Evolutionary conservation across 306 rosid species (phyloP).

Genomic region (Trifolium dubium): DNA sequence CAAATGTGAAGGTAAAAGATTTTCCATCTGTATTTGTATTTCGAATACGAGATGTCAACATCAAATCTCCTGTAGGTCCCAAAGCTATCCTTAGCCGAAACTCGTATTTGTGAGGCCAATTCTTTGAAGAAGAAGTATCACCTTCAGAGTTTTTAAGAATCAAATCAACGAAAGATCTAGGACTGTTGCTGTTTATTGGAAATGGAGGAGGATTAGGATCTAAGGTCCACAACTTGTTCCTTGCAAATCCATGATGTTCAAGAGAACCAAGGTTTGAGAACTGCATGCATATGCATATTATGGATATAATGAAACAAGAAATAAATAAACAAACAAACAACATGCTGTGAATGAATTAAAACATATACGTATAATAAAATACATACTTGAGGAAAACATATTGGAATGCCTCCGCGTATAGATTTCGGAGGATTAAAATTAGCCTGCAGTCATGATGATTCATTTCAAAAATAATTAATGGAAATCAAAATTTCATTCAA

Average conservation of each 20-base stretch:
- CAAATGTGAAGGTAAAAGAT: conserved; percentile 73
- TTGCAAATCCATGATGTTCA: conserved; percentile 81
- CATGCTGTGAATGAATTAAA: not conserved
- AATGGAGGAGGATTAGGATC: conserved; percentile 78
- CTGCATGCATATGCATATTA: conserved; percentile 45
- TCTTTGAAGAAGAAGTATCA: conserved; percentile 44
- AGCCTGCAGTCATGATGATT: conserved; percentile 51
- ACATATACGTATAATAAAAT: conserved; percentile 25
- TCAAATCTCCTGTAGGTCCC: conserved; percentile 71
- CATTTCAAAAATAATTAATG: no score
- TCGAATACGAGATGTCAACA: conserved; percentile 78
- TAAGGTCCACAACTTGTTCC: conserved; percentile 70
- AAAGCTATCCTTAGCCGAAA: conserved; percentile 71
- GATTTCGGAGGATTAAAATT: conserved; percentile 70
- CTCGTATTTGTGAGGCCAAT: conserved; percentile 85
- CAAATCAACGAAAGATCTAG: conserved; percentile 65
- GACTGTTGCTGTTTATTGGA: conserved; percentile 46
- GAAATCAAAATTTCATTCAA: no score
- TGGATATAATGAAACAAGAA: conserved; percentile 18
- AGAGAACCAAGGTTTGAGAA: conserved; percentile 63
- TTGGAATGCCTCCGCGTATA: conserved; percentile 82
- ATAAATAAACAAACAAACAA: not conserved
- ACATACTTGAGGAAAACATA: conserved; percentile 79
- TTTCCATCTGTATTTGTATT: conserved; percentile 76
- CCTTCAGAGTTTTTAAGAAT: conserved; percentile 68